Evolutionary conservation across 2,329 filamentous ascomycete species (phyloP).

Genomic region (Setomelanomma holmii): DNA sequence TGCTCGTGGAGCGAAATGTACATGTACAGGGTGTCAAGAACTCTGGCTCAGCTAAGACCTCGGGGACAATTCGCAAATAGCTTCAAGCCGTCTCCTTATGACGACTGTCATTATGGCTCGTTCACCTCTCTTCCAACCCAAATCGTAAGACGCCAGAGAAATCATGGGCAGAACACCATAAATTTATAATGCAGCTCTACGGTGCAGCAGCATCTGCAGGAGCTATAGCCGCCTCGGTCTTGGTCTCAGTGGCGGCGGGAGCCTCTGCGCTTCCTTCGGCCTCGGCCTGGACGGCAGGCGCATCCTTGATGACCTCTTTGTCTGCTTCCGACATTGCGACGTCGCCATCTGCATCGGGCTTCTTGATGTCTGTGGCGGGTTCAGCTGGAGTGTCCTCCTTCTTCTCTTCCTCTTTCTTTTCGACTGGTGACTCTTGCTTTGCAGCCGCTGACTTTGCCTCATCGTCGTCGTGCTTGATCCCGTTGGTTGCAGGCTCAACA

Average conservation of each 20-base stretch:
- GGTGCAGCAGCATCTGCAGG: constrained; percentile 7
- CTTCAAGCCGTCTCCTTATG: neutral
- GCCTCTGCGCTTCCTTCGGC: constrained; percentile 13
- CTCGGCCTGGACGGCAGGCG: constrained; percentile 24
- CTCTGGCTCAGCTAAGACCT: constrained; percentile 3
- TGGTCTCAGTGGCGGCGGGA: constrained; percentile 13
- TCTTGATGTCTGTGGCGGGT: constrained; percentile 21
- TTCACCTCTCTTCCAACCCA: neutral
- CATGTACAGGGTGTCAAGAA: constrained; percentile 13
- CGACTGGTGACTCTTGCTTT: constrained; percentile 41
- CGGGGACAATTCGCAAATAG: neutral
- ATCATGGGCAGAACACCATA: neutral
- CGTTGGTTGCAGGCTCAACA: constrained; percentile 40
- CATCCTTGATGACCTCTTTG: constrained; percentile 23
- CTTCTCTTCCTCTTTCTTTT: constrained; percentile 40
- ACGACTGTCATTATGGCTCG: neutral
- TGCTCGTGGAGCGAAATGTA: constrained; percentile 18
- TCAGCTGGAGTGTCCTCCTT: constrained; percentile 33
- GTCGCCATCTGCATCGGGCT: constrained; percentile 32
- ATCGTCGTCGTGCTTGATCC: constrained; percentile 45
- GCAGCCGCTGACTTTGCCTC: constrained; percentile 45
- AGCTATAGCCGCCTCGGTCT: constrained; percentile 13
- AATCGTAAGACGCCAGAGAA: neutral
- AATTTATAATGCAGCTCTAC: constrained; percentile 1
- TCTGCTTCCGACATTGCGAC: constrained; percentile 35